phyloP scores from a whole-genome alignment of 805 yeast genomes.

The Candida succiphila region DNA sequence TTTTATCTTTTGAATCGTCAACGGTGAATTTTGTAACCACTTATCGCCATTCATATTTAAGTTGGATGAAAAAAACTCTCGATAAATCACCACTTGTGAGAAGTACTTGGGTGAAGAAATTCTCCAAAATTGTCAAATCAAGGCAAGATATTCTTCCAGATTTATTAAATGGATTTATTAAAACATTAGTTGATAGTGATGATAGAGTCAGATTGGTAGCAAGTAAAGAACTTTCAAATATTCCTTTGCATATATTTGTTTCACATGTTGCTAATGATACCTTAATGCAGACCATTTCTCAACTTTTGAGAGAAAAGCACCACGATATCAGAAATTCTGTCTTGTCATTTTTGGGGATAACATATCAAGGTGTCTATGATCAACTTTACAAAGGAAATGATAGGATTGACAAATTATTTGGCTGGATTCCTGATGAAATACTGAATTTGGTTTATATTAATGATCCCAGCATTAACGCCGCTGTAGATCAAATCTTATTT shows the following conservation, averaged over 20 bases:
- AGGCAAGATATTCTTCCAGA: constrained; percentile 41
- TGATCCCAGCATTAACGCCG: constrained; percentile 52
- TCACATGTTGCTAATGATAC: constrained; percentile 34
- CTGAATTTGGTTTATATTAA: constrained; percentile 66
- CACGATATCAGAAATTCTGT: constrained; percentile 52
- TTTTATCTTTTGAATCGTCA: constrained; percentile 40
- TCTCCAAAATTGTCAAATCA: constrained; percentile 34
- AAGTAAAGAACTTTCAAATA: constrained; percentile 36
- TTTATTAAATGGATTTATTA: constrained; percentile 46
- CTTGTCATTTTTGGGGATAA: constrained; percentile 40
- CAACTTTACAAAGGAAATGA: constrained; percentile 15
- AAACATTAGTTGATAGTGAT: constrained; percentile 66
- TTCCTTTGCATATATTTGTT: constrained; percentile 38
- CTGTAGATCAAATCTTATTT: constrained; percentile 51
- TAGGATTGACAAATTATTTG: constrained; percentile 23
- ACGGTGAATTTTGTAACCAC: constrained; percentile 46
- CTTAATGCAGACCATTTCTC: constrained; percentile 45
- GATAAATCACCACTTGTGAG: constrained; percentile 63
- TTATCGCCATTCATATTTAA: constrained; percentile 51
- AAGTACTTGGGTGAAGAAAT: constrained; percentile 56
- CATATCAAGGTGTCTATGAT: constrained; percentile 40
- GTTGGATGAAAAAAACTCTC: constrained; percentile 67
- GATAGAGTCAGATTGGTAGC: constrained; percentile 62
- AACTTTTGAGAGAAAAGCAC: constrained; percentile 64
- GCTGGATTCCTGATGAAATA: constrained; percentile 55